These are phyloP conservation scores for Chalciporus piperatus DNA, from an alignment of 768 basidiomycete species.

Conservation along the genomic window DNA sequence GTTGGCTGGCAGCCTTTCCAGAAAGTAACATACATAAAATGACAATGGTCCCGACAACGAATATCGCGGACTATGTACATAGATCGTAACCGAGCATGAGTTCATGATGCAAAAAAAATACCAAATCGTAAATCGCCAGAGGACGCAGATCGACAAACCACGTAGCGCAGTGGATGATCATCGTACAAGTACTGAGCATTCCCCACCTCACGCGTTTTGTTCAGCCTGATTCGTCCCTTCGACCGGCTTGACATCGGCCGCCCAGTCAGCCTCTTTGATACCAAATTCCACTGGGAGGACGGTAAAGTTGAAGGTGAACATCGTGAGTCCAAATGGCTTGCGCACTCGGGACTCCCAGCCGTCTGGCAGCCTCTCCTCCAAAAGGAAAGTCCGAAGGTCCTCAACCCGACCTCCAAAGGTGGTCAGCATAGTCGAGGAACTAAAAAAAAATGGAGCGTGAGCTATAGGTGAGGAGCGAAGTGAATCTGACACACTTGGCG, in stretches of 20 bases:
- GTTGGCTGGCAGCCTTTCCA: too few species aligned
- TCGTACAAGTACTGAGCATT: too few species aligned
- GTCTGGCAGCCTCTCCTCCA: slow-evolving; percentile 67
- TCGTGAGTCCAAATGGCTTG: slow-evolving; percentile 56
- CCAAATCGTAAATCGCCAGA: neutral
- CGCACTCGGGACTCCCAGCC: slow-evolving; percentile 67
- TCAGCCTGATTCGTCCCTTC: neutral
- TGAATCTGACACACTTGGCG: slow-evolving; percentile 50
- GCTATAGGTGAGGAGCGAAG: neutral
- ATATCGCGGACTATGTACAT: neutral
- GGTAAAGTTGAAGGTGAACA: slow-evolving; percentile 51
- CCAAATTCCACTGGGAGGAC: slow-evolving; percentile 25
- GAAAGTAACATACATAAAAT: neutral
- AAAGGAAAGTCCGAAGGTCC: slow-evolving; percentile 52
- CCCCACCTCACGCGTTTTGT: neutral
- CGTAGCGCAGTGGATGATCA: neutral
- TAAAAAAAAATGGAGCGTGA: slow-evolving; percentile 20
- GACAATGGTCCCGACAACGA: neutral
- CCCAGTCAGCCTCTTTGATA: slow-evolving; percentile 22
- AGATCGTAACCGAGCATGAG: neutral
- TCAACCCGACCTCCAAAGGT: slow-evolving; percentile 64
- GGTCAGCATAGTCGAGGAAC: slow-evolving; percentile 63
- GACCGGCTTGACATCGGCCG: neutral
- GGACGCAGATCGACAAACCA: neutral
- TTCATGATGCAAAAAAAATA: neutral